phyloP scores from a whole-genome alignment of 2,329 filamentous ascomycete species.

The Arthrocladium fulminans region DNA sequence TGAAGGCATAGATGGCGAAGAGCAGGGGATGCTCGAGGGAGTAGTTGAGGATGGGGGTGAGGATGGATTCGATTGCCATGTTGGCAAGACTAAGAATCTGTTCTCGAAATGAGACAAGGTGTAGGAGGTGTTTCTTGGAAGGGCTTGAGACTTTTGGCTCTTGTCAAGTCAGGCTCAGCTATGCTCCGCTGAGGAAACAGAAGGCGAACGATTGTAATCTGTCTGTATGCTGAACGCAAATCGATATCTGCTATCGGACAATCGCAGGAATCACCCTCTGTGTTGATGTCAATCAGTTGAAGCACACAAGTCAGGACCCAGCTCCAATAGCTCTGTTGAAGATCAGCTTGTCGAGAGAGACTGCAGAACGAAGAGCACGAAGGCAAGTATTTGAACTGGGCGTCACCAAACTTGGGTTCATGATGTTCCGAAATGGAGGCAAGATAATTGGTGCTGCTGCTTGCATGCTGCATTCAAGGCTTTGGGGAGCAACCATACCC shows the following conservation, averaged over 20 bases:
- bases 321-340: too few species aligned
- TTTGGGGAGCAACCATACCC: background rate
- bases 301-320: too few species aligned
- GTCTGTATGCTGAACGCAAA: background rate
- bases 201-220: background rate
- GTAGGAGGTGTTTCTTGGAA: background rate
- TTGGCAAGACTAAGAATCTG: too few species aligned
- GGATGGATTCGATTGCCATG: constrained; percentile 18
- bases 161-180: too few species aligned
- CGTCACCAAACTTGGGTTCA: background rate
- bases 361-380: background rate
- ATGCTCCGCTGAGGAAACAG: too few species aligned
- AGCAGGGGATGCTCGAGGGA: constrained; percentile 3
- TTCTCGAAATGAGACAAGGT: background rate
- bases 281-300: too few species aligned
- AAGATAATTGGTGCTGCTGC: background rate
- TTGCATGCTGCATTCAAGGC: background rate
- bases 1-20: constrained; percentile 10
- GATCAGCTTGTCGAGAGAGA: background rate
- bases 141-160: too few species aligned
- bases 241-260: too few species aligned
- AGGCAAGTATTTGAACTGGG: background rate
- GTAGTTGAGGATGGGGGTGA: background rate
- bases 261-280: too few species aligned
- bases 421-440: background rate